Evolutionary conservation across 208 protist species (phyloP), one percentile per base, ranked within the genome.

Genomic region (Wallacemonas sp.): DNA sequence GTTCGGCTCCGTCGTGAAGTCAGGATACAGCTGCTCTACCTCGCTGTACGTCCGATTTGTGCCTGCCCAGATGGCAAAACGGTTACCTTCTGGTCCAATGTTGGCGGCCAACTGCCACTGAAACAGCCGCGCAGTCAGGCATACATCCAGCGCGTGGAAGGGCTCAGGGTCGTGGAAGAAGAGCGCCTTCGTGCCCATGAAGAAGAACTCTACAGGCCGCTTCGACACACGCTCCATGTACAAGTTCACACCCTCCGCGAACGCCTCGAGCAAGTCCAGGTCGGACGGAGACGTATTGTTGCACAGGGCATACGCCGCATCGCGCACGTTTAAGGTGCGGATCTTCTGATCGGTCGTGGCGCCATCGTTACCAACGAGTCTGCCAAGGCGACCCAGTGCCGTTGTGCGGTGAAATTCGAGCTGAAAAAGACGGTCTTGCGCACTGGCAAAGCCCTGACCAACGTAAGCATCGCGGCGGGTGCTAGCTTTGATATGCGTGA

Each of bases 371-470:
- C 79, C 82, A 14, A 82, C 79, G 14, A 64, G 33, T 15, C 27
- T 66, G 49, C 71, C 64, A 2, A 86, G 53, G 28, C 82, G 51
- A 19, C 79, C 79, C 38, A 62, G 58, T 17, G 62, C 70, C 1
- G 70, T 56, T 6, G 78, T 66, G 53, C 82, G 82, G 55, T 83
- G 71, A 46, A 83, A 85, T 53, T 85, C 77, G 14, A 86, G 66
- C 69, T 88, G 82, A 49, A 82, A 88, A 31, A 88, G 77, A 47
- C 82, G 65, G 42, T 86, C 79, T 63, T 88, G 82, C 45, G 82
- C 82, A 24, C 62, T 64, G 11, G 76, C 78, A 38, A 83, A 84
- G 51, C 82, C 79, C 55, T 88, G 82, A 17, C 78, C 82, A 62
- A 88, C 79, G 70, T 73, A 80, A 22, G 82, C 82, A 47, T 88